A percentile compares a stretch with the other conserved stretches of the same genome.
phyloP scores from a whole-genome alignment of 768 basidiomycete species.

The Phaffia tasmanica region DNA sequence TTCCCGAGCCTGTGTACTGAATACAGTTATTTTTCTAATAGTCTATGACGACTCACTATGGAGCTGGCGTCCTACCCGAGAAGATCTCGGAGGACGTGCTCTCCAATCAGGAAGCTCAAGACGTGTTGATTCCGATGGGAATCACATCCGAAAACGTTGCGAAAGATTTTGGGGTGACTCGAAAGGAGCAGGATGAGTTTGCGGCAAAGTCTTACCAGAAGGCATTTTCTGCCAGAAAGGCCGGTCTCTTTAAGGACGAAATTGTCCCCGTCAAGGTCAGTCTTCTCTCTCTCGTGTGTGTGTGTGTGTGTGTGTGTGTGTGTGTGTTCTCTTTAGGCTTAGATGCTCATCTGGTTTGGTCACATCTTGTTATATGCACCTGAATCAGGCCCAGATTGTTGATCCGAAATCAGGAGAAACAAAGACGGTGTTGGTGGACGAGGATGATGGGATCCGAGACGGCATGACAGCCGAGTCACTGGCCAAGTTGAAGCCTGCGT shows the following conservation, averaged over 20 bases:
- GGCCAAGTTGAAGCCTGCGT: conserved; percentile 74
- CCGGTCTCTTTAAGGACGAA: conserved; percentile 69
- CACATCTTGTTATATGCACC: background rate
- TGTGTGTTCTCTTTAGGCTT: background rate
- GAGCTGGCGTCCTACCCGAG: conserved; percentile 40
- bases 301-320: background rate
- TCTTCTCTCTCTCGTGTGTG: background rate
- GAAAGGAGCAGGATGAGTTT: conserved; percentile 70
- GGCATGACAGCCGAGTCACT: conserved; percentile 71
- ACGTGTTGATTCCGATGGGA: conserved; percentile 63
- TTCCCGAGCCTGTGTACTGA: conserved; percentile 13
- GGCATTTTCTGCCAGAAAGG: conserved; percentile 66
- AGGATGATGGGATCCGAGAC: conserved; percentile 75
- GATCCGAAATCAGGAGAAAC: conserved; percentile 66
- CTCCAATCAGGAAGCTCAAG: conserved; percentile 48
- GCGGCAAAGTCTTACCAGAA: conserved; percentile 78
- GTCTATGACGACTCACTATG: conserved; percentile 58
- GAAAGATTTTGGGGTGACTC: conserved; percentile 58
- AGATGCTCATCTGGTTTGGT: background rate
- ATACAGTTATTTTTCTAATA: conserved; percentile 68
- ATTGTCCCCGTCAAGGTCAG: conserved; percentile 62
- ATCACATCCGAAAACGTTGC: conserved; percentile 49
- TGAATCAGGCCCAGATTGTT: conserved; percentile 45
- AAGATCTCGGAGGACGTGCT: conserved; percentile 47
- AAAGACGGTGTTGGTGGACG: conserved; percentile 57